phyloP scores from a whole-genome alignment of 2,329 filamentous ascomycete species.

The Sporothrix mexicana region DNA sequence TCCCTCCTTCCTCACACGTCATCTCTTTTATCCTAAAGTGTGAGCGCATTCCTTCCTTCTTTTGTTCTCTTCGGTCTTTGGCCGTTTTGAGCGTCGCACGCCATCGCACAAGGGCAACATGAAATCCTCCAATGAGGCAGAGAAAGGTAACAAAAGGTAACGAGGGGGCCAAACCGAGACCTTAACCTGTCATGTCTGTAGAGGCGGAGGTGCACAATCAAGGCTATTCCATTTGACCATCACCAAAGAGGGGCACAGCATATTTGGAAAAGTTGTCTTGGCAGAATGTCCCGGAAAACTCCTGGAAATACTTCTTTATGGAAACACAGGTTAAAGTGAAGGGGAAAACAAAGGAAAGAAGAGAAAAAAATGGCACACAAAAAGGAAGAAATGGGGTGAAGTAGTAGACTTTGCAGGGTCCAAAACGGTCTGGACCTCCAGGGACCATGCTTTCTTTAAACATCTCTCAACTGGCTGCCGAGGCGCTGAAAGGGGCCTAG shows the following conservation, averaged over 20 bases:
- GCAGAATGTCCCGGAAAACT: background rate
- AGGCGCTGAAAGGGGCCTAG: conserved; percentile 12
- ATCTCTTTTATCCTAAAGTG: conserved; percentile 11
- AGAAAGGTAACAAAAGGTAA: background rate
- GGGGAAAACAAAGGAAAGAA: background rate
- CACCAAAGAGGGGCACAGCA: background rate
- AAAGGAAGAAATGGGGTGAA: background rate
- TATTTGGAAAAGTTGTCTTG: background rate
- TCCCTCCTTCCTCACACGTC: background rate
- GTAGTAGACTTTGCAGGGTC: background rate
- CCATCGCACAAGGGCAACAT: background rate
- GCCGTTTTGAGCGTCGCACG: background rate
- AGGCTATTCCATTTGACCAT: background rate
- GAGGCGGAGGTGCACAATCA: background rate
- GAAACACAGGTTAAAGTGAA: conserved; percentile 6
- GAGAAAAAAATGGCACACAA: background rate
- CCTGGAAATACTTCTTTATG: background rate
- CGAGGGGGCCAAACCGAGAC: too few species aligned
- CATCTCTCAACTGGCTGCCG: conserved; percentile 3
- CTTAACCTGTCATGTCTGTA: too few species aligned
- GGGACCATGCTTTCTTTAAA: background rate
- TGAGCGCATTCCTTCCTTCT: background rate
- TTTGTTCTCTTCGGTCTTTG: too few species aligned
- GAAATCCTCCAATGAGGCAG: background rate
- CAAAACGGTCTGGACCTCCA: conserved; percentile 10